phyloP scores from a whole-genome alignment of 805 yeast genomes.

The Millerozyma miso region DNA sequence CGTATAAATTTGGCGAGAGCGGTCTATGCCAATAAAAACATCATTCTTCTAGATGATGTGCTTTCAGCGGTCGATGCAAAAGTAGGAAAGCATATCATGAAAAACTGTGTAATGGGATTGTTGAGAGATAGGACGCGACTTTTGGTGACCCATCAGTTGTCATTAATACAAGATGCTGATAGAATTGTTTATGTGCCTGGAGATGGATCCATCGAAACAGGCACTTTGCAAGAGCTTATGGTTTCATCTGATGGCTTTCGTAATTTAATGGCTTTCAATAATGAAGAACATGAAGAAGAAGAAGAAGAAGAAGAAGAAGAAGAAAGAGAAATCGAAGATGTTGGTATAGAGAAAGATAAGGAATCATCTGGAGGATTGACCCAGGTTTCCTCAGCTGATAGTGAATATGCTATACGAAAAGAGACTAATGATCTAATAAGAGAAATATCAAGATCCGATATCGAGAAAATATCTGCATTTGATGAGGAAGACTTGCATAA shows the following conservation, averaged over 20 bases:
- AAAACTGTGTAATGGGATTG: constrained; percentile 25
- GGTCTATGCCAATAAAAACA: constrained; percentile 28
- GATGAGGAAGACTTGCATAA: constrained; percentile 34
- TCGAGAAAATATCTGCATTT: constrained; percentile 8
- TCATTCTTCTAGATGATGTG: constrained; percentile 31
- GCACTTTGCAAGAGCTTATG: constrained; percentile 23
- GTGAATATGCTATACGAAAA: constrained; percentile 12
- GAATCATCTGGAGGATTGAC: constrained; percentile 6
- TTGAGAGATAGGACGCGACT: constrained; percentile 27
- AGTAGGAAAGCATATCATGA: constrained; percentile 34
- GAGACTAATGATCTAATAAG: constrained; percentile 9
- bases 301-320: constrained; percentile 8
- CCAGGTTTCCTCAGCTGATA: constrained; percentile 1
- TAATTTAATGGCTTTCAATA: constrained; percentile 24
- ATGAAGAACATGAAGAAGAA: constrained; percentile 13
- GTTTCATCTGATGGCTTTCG: constrained; percentile 21
- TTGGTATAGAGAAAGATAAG: constrained; percentile 4
- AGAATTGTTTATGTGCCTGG: constrained; percentile 27
- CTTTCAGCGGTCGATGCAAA: constrained; percentile 36
- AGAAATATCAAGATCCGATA: constrained; percentile 6
- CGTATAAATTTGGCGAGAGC: constrained; percentile 34
- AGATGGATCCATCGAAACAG: constrained; percentile 27
- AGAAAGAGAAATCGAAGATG: constrained; percentile 5
- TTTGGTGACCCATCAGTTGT: constrained; percentile 36
- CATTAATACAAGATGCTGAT: constrained; percentile 30